phyloP scores from a whole-genome alignment of 257 asterid genomes.

The Plectranthus barbatus region DNA sequence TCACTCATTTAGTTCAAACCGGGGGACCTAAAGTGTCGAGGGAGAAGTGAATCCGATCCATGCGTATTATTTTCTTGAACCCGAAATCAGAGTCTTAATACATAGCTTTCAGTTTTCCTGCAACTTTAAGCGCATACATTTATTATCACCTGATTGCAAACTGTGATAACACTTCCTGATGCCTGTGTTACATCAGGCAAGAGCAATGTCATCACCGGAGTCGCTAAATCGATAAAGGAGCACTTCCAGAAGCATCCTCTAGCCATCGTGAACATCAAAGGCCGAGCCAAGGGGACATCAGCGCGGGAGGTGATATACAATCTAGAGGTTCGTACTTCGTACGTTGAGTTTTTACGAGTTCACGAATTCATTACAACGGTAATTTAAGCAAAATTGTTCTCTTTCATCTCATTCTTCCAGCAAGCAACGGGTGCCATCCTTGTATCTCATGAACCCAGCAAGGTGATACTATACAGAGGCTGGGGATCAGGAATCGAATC shows the following conservation, averaged over 20 bases:
- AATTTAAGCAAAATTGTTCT: background rate
- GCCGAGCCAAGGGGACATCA: constrained; percentile 94
- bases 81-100: background rate
- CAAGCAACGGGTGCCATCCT: constrained; percentile 82
- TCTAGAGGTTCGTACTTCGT: constrained; percentile 54
- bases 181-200: constrained; percentile 42
- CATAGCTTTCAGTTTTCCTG: background rate
- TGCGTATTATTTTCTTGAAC: too few relatives aligned
- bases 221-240: constrained; percentile 52
- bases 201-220: constrained; percentile 64
- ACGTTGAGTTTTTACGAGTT: background rate
- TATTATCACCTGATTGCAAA: too few relatives aligned
- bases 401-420: constrained; percentile 29
- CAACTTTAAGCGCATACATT: background rate
- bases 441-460: constrained; percentile 94
- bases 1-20: too few relatives aligned
- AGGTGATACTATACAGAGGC: constrained; percentile 90
- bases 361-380: background rate
- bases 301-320: constrained; percentile 72
- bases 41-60: too few relatives aligned
- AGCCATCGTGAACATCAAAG: constrained; percentile 84
- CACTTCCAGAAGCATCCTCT: constrained; percentile 79
- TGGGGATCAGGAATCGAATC: constrained; percentile 51
- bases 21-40: too few relatives aligned
- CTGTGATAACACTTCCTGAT: background rate